phyloP scores from a whole-genome alignment of 2,329 filamentous ascomycete genomes.

The Trichoderma pleuroti region DNA sequence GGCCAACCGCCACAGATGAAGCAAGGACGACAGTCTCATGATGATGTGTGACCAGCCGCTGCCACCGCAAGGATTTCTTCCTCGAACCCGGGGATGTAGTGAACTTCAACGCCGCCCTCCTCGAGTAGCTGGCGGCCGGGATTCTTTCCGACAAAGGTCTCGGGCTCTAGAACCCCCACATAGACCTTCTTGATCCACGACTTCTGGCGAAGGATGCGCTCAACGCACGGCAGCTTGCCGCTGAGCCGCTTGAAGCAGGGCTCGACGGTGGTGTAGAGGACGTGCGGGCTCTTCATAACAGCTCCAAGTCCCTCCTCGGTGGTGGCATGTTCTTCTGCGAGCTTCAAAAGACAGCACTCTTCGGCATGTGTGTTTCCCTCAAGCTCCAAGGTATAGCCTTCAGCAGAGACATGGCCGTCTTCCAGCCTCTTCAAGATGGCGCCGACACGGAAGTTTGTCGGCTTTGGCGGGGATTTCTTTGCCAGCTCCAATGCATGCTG shows the following conservation, averaged over 20 bases:
- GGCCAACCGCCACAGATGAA: background rate
- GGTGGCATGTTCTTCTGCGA: conserved; percentile 46
- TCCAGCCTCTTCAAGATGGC: conserved; percentile 70
- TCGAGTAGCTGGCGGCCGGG: conserved; percentile 67
- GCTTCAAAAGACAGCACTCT: conserved; percentile 83
- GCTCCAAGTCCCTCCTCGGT: conserved; percentile 53
- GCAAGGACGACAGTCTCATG: background rate
- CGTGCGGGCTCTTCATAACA: conserved; percentile 33
- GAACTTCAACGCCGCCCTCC: conserved; percentile 68
- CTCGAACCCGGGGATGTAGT: conserved; percentile 72
- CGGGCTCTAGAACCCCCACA: conserved; percentile 83
- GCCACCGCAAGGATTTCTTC: conserved; percentile 77
- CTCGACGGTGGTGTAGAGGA: conserved; percentile 90
- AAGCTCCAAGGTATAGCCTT: conserved; percentile 88
- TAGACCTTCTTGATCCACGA: conserved; percentile 72
- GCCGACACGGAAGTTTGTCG: conserved; percentile 91
- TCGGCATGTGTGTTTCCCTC: conserved; percentile 95
- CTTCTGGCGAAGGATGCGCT: conserved; percentile 66
- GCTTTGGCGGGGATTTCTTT: conserved; percentile 73
- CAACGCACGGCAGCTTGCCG: conserved; percentile 72
- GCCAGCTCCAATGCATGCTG: conserved; percentile 72
- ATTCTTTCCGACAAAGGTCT: conserved; percentile 83
- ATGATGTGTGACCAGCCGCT: conserved; percentile 66
- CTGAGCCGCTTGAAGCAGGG: conserved; percentile 72
- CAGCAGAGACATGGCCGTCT: conserved; percentile 61